Percentiles rank a stretch among this genome's conserved stretches.
Conservation (phyloP, 1,284 basidiomycete species). For the Malassezia yamatoensis region DNA sequence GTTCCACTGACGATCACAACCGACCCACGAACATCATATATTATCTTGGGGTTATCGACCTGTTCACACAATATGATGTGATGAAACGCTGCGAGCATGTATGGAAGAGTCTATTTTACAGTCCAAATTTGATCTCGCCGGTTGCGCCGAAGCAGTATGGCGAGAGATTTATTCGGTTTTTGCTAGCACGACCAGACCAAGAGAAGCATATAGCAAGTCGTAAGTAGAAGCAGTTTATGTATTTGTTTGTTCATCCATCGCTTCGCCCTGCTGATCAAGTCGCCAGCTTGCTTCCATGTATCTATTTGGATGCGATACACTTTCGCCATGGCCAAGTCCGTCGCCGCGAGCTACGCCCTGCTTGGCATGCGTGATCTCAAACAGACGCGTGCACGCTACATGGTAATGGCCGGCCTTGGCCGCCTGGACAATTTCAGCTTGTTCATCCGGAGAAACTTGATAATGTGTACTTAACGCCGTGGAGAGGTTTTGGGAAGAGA, state of each 20-base stretch:
- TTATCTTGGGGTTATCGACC: slow-evolving; percentile 55
- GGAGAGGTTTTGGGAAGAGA: slow-evolving; percentile 71
- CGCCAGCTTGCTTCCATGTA: slow-evolving; percentile 54
- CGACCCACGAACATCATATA: slow-evolving; percentile 68
- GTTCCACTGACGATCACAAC: slow-evolving; percentile 78
- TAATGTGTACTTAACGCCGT: slow-evolving; percentile 67
- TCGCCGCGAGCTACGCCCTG: slow-evolving; percentile 75
- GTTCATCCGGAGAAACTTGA: slow-evolving; percentile 60
- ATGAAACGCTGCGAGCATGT: slow-evolving; percentile 76
- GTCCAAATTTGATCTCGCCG: slow-evolving; percentile 34
- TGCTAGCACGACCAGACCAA: slow-evolving; percentile 5
- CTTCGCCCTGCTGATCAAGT: slow-evolving; percentile 26
- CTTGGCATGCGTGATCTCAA: slow-evolving; percentile 74
- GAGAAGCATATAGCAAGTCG: background rate
- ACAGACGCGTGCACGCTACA: slow-evolving; percentile 91
- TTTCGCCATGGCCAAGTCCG: slow-evolving; percentile 75
- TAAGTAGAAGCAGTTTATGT: background rate
- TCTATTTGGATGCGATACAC: slow-evolving; percentile 87
- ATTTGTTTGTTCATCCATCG: background rate
- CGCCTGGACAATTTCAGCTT: slow-evolving; percentile 73
- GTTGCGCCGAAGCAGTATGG: slow-evolving; percentile 41
- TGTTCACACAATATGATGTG: slow-evolving; percentile 65
- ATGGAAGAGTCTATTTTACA: slow-evolving; percentile 71
- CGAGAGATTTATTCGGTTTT: slow-evolving; percentile 36
- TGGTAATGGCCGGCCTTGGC: slow-evolving; percentile 82